Evolutionary conservation across 192 early-diverging fungal species (phyloP).

Genomic region (Pilaira anomala): DNA sequence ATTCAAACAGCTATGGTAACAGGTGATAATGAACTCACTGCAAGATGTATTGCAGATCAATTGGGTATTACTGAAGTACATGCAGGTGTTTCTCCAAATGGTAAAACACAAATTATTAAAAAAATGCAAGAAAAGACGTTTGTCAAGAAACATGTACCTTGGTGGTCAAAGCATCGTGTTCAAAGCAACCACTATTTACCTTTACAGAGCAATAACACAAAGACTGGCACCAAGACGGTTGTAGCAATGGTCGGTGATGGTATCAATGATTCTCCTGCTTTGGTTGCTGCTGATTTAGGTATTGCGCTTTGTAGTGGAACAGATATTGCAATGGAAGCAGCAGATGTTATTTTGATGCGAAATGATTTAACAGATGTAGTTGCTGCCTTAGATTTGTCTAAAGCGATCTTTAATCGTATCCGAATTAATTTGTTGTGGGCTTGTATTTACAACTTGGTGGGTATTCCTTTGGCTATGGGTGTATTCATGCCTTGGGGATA

Average conservation of each 20-base stretch:
- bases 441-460: conserved; percentile 82
- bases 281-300: conserved; percentile 83
- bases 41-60: conserved; percentile 74
- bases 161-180: neutral
- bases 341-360: conserved; percentile 89
- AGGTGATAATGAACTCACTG: conserved; percentile 86
- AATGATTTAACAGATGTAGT: conserved; percentile 85
- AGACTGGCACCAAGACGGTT: neutral
- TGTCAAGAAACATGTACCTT: neutral
- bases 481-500: conserved; percentile 81
- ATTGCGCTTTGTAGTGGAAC: conserved; percentile 89
- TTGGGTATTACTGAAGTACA: conserved; percentile 84
- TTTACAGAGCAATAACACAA: neutral
- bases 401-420: conserved; percentile 83
- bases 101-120: conserved; percentile 77
- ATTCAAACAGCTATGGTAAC: conserved; percentile 88
- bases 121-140: conserved; percentile 10
- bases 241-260: conserved; percentile 98
- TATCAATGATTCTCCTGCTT: conserved; percentile 90
- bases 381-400: conserved; percentile 76
- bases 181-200: neutral
- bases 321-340: conserved; percentile 95
- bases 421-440: conserved; percentile 89
- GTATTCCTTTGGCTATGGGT: conserved; percentile 94
- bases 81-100: conserved; percentile 86